Evolutionary conservation across 2,329 filamentous ascomycete genomes (phyloP).

Genomic region (Monosporascus cannonballus): DNA sequence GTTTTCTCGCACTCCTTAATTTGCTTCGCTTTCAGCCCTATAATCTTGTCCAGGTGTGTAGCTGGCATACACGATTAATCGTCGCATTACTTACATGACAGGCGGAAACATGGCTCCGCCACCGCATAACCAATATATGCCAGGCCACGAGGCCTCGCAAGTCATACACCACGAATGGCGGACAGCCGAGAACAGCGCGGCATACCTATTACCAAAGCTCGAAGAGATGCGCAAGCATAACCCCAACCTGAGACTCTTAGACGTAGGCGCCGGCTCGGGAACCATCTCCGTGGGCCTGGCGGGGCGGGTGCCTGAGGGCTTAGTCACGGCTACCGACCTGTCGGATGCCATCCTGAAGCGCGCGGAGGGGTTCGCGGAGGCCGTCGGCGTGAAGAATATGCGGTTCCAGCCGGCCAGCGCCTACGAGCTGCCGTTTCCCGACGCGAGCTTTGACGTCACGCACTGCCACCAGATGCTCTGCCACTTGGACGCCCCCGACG

Average conservation of each 20-base stretch:
- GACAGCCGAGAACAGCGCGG: slow-evolving; percentile 15
- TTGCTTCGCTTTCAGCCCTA: too few species aligned
- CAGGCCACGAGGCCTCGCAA: slow-evolving; percentile 15
- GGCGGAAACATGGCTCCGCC: background rate
- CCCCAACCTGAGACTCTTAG: slow-evolving; percentile 30
- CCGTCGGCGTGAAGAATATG: slow-evolving; percentile 12
- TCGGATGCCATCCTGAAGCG: slow-evolving; percentile 6
- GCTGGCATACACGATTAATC: too few species aligned
- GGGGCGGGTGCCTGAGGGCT: slow-evolving; percentile 28
- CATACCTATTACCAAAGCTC: slow-evolving; percentile 29
- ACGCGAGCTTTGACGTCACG: slow-evolving; percentile 53
- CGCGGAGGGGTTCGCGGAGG: slow-evolving; percentile 6
- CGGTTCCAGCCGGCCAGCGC: slow-evolving; percentile 16
- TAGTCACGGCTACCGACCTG: slow-evolving; percentile 29
- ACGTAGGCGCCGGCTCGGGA: slow-evolving; percentile 37
- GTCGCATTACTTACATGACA: too few species aligned
- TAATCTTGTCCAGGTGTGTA: too few species aligned
- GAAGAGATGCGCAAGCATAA: slow-evolving; percentile 3
- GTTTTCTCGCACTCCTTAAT: too few species aligned
- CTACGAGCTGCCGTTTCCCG: slow-evolving; percentile 29
- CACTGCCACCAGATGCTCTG: slow-evolving; percentile 52
- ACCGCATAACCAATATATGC: background rate
- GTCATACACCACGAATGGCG: slow-evolving; percentile 14
- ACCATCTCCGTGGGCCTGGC: slow-evolving; percentile 36
- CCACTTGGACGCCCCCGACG: slow-evolving; percentile 46